Evolutionary conservation across 2,329 filamentous ascomycete species (phyloP).

Genomic region (Trichoderma oligosporum): DNA sequence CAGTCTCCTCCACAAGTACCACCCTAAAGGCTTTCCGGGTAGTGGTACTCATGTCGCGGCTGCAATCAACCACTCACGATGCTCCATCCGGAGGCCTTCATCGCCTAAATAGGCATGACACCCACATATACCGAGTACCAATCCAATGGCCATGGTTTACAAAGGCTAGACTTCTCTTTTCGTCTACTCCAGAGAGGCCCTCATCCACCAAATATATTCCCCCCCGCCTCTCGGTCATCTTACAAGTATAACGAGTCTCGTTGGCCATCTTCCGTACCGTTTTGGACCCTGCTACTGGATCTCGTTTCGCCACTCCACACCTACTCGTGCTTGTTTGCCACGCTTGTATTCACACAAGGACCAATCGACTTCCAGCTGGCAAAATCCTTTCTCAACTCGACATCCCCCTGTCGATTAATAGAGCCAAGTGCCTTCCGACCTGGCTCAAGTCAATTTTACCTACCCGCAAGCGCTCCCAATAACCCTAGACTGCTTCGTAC

Average conservation of each 20-base stretch:
- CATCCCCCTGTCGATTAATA: slow-evolving; percentile 15
- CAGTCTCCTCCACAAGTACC: slow-evolving; percentile 24
- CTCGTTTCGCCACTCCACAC: slow-evolving; percentile 20
- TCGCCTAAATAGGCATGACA: slow-evolving; percentile 30
- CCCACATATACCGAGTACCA: too few species aligned
- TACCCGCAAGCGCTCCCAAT: slow-evolving; percentile 9
- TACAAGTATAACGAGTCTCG: slow-evolving; percentile 1
- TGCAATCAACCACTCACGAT: slow-evolving; percentile 30
- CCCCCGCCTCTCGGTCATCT: slow-evolving; percentile 4
- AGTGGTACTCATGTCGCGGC: slow-evolving; percentile 29
- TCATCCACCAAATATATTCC: slow-evolving; percentile 10
- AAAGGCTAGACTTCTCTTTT: slow-evolving; percentile 4
- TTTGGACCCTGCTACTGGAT: slow-evolving; percentile 10
- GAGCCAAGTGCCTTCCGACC: slow-evolving; percentile 17
- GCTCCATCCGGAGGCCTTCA: slow-evolving; percentile 25
- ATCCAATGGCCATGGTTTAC: slow-evolving; percentile 12
- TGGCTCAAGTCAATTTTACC: slow-evolving; percentile 15
- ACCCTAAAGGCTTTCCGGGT: slow-evolving; percentile 26
- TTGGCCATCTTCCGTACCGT: neutral
- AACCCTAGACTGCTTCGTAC: slow-evolving; percentile 16
- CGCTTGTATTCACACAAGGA: slow-evolving; percentile 1
- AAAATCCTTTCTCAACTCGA: slow-evolving; percentile 16
- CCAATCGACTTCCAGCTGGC: slow-evolving; percentile 18
- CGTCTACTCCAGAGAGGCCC: slow-evolving; percentile 4
- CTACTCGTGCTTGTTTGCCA: slow-evolving; percentile 17